Conservation (phyloP, 129 eudicot genomes). For the Centaurea solstitialis region DNA sequence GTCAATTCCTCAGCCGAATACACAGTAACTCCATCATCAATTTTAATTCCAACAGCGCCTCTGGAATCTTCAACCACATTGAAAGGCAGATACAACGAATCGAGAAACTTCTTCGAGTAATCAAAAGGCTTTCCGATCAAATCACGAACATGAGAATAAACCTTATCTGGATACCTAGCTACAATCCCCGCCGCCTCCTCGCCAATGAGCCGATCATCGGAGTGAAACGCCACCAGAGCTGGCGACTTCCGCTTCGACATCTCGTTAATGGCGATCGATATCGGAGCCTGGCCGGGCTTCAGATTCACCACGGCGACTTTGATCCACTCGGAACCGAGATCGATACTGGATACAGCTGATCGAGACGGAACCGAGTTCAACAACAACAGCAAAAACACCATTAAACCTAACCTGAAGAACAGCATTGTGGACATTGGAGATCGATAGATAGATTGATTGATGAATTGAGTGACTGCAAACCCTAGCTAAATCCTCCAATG, state of each 20-base stretch:
- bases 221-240: constrained; percentile 68
- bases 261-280: constrained; percentile 92
- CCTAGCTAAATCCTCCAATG: constrained; percentile 26
- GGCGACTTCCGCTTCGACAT: constrained; percentile 99
- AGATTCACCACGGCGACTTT: constrained; percentile 97
- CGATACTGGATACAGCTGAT: constrained; percentile 94
- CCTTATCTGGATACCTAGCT: constrained; percentile 86
- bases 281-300: constrained; percentile 88
- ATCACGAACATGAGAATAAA: constrained; percentile 62
- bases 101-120: constrained; percentile 27
- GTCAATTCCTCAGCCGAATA: constrained; percentile 82
- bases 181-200: constrained; percentile 80
- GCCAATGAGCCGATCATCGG: constrained; percentile 72
- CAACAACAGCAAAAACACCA: constrained; percentile 25
- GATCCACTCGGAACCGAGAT: constrained; percentile 94
- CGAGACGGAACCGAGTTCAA: constrained; percentile 34
- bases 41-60: constrained; percentile 45
- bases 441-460: neutral
- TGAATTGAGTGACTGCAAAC: neutral
- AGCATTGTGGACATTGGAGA: constrained; percentile 21
- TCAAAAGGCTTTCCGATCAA: constrained; percentile 58
- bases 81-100: constrained; percentile 55
- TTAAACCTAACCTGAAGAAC: constrained; percentile 29
- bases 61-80: constrained; percentile 47
- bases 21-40: constrained; percentile 53